These are phyloP conservation scores for Aspergillus sp. DNA, from an alignment of 2,329 filamentous ascomycete genomes.

Conservation along the genomic window DNA sequence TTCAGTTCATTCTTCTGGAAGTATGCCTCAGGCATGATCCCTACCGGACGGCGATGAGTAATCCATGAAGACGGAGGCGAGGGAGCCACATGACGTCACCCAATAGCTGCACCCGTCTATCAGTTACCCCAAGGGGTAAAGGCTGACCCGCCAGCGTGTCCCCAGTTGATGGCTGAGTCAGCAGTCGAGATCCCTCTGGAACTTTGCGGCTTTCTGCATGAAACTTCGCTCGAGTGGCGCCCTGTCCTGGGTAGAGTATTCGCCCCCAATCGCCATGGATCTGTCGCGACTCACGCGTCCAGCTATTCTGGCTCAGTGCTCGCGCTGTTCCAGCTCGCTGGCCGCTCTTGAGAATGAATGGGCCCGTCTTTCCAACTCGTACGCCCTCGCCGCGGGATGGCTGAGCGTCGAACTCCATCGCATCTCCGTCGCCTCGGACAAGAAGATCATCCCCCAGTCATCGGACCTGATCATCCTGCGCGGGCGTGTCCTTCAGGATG, in stretches of 20 bases:
- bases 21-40: background rate
- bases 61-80: no score
- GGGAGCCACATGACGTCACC: no score
- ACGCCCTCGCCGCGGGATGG: slow-evolving; percentile 36
- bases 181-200: slow-evolving; percentile 24
- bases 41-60: no score
- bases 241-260: slow-evolving; percentile 4
- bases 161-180: slow-evolving; percentile 27
- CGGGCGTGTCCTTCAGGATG: slow-evolving; percentile 35
- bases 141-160: slow-evolving; percentile 15
- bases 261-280: slow-evolving; percentile 26
- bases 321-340: slow-evolving; percentile 39
- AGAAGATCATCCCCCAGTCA: slow-evolving; percentile 34
- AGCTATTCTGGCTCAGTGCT: slow-evolving; percentile 38
- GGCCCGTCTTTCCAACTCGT: slow-evolving; percentile 37
- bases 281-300: slow-evolving; percentile 34
- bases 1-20: background rate
- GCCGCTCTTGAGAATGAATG: slow-evolving; percentile 42
- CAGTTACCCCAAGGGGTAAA: slow-evolving; percentile 14
- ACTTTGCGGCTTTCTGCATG: slow-evolving; percentile 9
- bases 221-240: slow-evolving; percentile 1
- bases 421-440: slow-evolving; percentile 34
- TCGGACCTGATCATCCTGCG: slow-evolving; percentile 35
- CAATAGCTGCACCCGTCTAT: no score
- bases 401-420: slow-evolving; percentile 37